Conservation (phyloP, 108 stramenopile genomes). For the Cyclotella baltica region DNA sequence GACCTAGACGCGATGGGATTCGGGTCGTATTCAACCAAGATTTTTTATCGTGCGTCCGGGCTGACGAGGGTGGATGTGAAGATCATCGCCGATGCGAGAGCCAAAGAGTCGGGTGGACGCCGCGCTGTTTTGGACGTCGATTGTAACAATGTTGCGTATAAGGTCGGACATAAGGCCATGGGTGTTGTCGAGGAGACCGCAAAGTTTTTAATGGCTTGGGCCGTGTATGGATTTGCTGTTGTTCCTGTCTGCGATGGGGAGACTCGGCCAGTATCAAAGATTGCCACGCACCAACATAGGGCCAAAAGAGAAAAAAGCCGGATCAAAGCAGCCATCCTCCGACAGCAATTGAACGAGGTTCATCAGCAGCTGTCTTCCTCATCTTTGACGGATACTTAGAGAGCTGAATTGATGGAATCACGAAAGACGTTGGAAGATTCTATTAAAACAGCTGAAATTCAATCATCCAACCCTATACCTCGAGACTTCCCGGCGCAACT, state of each 20-base stretch:
- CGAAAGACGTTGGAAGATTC: conserved; percentile 5
- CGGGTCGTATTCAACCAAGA: conserved; percentile 12
- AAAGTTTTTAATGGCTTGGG: background rate
- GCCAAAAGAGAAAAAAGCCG: conserved; percentile 3
- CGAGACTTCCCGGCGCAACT: conserved; percentile 15
- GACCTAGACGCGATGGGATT: conserved; percentile 16
- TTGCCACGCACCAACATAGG: background rate
- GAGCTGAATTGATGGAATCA: background rate
- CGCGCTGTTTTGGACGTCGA: conserved; percentile 16
- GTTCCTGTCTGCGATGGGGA: conserved; percentile 11
- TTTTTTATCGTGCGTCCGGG: conserved; percentile 8
- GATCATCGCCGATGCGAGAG: conserved; percentile 10
- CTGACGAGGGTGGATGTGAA: conserved; percentile 13
- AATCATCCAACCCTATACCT: conserved; percentile 24
- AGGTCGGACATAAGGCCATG: conserved; percentile 14
- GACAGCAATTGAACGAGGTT: conserved; percentile 34
- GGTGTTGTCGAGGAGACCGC: conserved; percentile 27
- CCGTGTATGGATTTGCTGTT: background rate
- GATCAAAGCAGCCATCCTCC: conserved; percentile 13
- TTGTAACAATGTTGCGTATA: conserved; percentile 19
- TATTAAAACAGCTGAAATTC: conserved; percentile 27
- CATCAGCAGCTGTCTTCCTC: conserved; percentile 2
- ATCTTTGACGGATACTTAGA: background rate
- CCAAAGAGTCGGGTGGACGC: conserved; percentile 6
- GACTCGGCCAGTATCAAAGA: background rate